Base-by-base conservation (phyloP, 2,329 filamentous ascomycete genomes). In the Elsinoe fawcettii region DNA sequence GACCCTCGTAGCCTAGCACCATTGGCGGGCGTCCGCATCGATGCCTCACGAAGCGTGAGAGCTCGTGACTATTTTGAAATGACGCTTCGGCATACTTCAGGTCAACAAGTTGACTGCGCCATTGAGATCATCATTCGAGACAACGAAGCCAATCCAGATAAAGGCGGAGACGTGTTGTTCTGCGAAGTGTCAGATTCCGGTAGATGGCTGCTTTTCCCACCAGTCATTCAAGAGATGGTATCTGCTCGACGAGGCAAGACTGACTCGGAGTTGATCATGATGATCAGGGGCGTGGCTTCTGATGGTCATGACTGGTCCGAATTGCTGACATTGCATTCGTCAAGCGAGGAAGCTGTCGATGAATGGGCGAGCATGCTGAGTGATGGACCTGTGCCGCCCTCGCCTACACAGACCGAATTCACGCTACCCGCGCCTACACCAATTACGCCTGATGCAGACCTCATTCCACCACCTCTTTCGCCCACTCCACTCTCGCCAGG, bases 351-450 rank as follows among this genome's bases (percentile, higher is more conserved):
- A 57, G 84, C 90, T 59, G 84, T 86, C 5, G 74, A 81, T 14
- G 93, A 97, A 71, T 99, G 93, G 93, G 76, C 96, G 36, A 81
- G 87, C 37, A 88, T 96, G 71, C 74, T 97, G n/a, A 83, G 83
- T n/a, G 71, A 80, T 27, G 75, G 76, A 32, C 85, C 85, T 25
- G 73, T 84, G 32, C 83, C 83, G 20, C 83, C 84, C 39, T 74
- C 75, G 37, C 75, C 85, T 27, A 75, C 76, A 39, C 44, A 60
- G 32, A 47, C 58, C 36, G 58, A 65, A 34, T 66, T 69, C 3
- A 62, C 65, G n/a, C 51, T 70, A 70, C 47, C 55, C n/a, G 22
- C 30, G 22, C 39, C 34, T 4, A 49, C 32, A 12, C 44, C 30
- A n/a, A 20, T 53, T 4, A 51, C 55, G 16, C 55, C 55, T 11